Evolutionary conservation across 306 rosid species (phyloP), one percentile per base, ranked within the genome.

Genomic region (Bauhinia variegata): DNA sequence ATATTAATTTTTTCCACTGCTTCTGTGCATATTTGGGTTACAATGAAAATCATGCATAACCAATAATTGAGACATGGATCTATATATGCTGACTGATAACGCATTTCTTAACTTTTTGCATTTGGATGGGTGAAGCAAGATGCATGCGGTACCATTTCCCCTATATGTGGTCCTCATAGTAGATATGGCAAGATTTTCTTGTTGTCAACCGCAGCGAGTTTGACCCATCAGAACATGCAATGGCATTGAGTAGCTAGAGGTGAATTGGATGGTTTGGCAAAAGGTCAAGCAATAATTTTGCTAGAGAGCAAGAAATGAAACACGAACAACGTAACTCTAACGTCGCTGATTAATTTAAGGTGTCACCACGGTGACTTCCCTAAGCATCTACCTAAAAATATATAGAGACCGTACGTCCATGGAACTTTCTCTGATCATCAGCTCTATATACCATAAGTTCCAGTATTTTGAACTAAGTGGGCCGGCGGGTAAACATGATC

Each of bases 171-270:
- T 82, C 92, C 89, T 82, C 56, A 14, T 52, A 0, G 48, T 43
- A 78, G 92, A 88, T 86, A 80, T 65, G 87, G 56, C 71, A 65
- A 78, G 87, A 89, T 84, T 80, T 80, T 86, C 54, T 79, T 82
- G 77, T 82, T 80, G 79, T 63, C 69, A 79, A 73, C 52, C 84
- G 67, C 71, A 67, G 71, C 77, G 60, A 80, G 63, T 71, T 84
- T 82, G 88, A 82, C 79, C 85, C 80, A 5, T 44, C 34, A 54
- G 47, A 42, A 14, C 31, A 19, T 60, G 60, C 18, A 71, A 17
- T 60, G 65, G 68, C 37, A 28, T 63, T n/a, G 46, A 63, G 52
- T 52, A 33, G 44, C n/a, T n/a, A n/a, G 67, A 66, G 74, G 82
- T 67, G 39, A 31, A 8, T 68, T 69, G 73, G 70, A 59, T 49